Evolutionary conservation across 495 filamentous ascomycete species (phyloP), one percentile per base, ranked within the genome.

Genomic region (Neurospora africana): DNA sequence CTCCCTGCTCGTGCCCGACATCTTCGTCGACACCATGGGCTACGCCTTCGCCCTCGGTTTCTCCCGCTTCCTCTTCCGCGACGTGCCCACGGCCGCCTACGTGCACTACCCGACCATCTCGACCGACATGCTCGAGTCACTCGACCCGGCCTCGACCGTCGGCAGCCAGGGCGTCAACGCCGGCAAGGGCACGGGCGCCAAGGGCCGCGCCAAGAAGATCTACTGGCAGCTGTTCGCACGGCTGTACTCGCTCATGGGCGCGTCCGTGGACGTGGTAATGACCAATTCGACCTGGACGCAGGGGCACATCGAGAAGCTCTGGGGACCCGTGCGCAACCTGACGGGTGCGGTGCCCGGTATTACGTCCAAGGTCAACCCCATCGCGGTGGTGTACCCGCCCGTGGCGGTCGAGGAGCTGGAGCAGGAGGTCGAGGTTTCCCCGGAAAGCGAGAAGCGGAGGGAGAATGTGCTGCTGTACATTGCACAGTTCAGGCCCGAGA

Each of bases 81-180:
- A 82, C 17, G 88, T 98, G 23, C 94, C 96, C 4, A 96, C 93
- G 3, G 93, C 87, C 40, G 95, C 95, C 17, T 99, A 99, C 77
- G 94, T 99, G 3, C 95, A 99, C 80, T 99, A 98, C 78, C 95
- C 95, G 7, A 98, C 95, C 65, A 99, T 99, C 67, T 97, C 94
- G 6, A 99, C 95, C 39, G 96, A 99, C 80, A 99, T 99, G 95
- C 90, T 99, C 7, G 85, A 84, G 47, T 93, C 92, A 23, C 89
- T 99, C 13, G 87, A 93, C 72, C 87, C 91, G 17, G 79, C 81
- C 36, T 82, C 82, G 11, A 43, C 76, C 13, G 86, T 82, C 30
- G 90, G 87, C n/a, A 80, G 84, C 10, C 89, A 93, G 73, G 95
- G 94, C 6, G 83, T 95, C 69, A 94, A 98, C 79, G 92, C 93